Conservation (phyloP, 202 grass and related monocot genomes). For the Panicum hallii region DNA sequence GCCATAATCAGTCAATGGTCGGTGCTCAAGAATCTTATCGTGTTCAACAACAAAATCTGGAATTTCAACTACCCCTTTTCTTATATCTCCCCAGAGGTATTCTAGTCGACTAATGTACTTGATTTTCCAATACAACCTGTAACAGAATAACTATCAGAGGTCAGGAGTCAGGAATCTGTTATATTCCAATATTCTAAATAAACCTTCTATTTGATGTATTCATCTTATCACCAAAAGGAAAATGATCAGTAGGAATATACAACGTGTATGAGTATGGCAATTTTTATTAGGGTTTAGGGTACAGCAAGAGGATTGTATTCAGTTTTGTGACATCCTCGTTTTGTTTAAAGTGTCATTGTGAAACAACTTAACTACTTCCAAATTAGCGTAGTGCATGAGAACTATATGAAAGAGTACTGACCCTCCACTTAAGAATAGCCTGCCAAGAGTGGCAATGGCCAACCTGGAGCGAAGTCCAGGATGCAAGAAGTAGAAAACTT, state of each 20-base stretch:
- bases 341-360: not conserved
- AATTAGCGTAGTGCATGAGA: not conserved
- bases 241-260: not conserved
- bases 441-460: conserved; percentile 78
- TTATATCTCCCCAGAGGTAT: conserved; percentile 88
- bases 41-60: conserved; percentile 81
- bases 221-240: not conserved
- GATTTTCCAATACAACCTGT: conserved; percentile 97
- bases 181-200: not conserved
- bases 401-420: conserved; percentile 45
- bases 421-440: conserved; percentile 89
- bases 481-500: conserved; percentile 88
- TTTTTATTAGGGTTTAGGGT: not conserved
- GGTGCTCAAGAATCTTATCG: conserved; percentile 89
- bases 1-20: conserved; percentile 91
- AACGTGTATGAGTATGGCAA: not conserved
- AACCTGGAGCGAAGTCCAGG: conserved; percentile 79
- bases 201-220: not conserved
- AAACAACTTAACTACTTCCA: not conserved
- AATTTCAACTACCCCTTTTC: conserved; percentile 84
- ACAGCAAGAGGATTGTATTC: not conserved
- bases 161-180: not conserved
- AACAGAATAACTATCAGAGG: conserved; percentile 30
- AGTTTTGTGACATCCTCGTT: not conserved
- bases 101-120: conserved; percentile 91